Evolutionary conservation across 1,139 yeast species (phyloP), one percentile per base, ranked within the genome.

Genomic region (Candida sp.): DNA sequence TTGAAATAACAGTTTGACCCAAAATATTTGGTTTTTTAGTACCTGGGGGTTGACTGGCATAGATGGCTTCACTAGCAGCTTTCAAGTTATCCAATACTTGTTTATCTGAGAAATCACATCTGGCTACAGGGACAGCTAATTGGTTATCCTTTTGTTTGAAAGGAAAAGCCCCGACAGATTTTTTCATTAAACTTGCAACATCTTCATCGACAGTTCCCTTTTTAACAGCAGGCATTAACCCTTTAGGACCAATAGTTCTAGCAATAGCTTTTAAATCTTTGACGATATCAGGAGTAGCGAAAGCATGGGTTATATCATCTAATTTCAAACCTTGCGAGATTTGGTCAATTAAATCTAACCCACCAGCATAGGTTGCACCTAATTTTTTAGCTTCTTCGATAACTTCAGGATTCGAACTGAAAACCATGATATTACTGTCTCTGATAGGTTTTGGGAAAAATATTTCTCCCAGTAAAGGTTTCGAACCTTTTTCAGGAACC

Each of bases 141-240:
- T 73, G 77, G 46, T 71, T 74, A 49, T 71, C 78, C 62, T 77
- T 74, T 63, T 95, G 85, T 75, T 87, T 82, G 75, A 90, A 73
- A 58, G 86, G 82, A 54, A 82, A 74, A 27, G 86, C 79, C 35
- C 95, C 95, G 39, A 80, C 68, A 43, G 82, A 81, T 22, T 72
- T 68, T 38, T 66, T 61, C 49, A 90, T 75, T 48, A 85, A 68
- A 8, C 64, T 62, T 2, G 61, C 48, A 33, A 88, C 66, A 52
- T 88, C 81, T n/a, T 78, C 80, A 1, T 88, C 74, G 15, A 93
- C 95, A 1, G 97, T 91, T 12, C 96, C 96, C 60, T 83, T 86
- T 68, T 90, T 91, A 15, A 79, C 81, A 40, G 79, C 77, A 40
- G 99, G 99, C 88, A 91, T 85, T 51, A 93, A 75, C 25, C 96